Evolutionary conservation across 129 eudicot genomes (phyloP).

Genomic region (Tanacetum coccineum): DNA sequence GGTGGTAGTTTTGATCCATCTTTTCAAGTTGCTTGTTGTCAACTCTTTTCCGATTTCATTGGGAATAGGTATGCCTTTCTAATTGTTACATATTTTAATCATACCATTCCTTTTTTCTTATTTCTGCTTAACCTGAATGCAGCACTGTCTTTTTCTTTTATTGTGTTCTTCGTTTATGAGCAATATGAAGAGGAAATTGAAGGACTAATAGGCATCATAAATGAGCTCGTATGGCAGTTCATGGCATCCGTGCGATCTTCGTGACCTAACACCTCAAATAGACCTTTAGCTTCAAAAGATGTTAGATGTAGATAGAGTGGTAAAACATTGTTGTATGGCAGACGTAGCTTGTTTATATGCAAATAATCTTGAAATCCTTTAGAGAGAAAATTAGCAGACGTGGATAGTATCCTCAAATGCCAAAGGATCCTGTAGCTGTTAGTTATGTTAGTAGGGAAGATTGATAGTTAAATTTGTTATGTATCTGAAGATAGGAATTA

Average conservation of each 20-base stretch:
- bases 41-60: conserved; percentile 48
- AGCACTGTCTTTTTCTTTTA: conserved; percentile 69
- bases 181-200: conserved; percentile 84
- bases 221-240: conserved; percentile 16
- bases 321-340: conserved; percentile 15
- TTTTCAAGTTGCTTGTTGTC: conserved; percentile 48
- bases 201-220: conserved; percentile 28
- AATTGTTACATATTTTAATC: not conserved
- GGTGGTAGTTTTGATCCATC: conserved; percentile 50
- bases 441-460: conserved; percentile 1
- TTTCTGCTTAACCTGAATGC: conserved; percentile 31
- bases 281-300: conserved; percentile 23
- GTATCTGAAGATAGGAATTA: no score
- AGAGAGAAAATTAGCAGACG: not conserved
- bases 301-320: conserved; percentile 15
- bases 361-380: not conserved
- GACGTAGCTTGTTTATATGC: not conserved
- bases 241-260: conserved; percentile 11
- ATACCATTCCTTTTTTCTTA: not conserved
- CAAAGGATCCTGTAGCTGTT: not conserved
- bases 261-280: conserved; percentile 6
- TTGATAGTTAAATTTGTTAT: not conserved
- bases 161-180: conserved; percentile 60
- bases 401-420: conserved; percentile 14
- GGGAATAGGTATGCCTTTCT: conserved; percentile 58